Conservation (phyloP, 163 green algal species). For the Volvox carteri region DNA sequence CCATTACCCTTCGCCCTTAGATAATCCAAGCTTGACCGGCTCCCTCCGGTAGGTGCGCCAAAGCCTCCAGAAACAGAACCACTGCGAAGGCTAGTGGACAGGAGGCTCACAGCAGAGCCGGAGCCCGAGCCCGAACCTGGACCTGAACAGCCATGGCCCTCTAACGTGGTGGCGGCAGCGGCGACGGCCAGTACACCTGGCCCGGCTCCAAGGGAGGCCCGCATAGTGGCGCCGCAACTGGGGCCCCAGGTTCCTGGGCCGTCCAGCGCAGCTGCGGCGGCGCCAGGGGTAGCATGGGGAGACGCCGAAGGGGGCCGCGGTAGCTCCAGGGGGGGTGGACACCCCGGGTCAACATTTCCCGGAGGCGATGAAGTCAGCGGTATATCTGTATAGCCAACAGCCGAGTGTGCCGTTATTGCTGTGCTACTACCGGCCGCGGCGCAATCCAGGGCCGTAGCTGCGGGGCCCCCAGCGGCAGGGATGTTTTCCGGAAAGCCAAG, state of each 20-base stretch:
- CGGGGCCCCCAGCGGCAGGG: not conserved
- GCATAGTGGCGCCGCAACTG: not conserved
- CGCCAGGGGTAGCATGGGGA: too few relatives aligned
- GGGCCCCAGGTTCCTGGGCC: not conserved
- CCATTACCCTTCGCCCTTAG: not conserved
- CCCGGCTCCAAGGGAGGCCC: not conserved
- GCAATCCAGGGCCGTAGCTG: too few relatives aligned
- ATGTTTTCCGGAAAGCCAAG: slow-evolving; percentile 48
- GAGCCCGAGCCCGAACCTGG: slow-evolving; percentile 5
- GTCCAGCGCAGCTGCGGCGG: too few relatives aligned
- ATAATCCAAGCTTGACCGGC: not conserved
- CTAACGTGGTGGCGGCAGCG: too few relatives aligned
- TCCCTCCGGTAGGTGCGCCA: not conserved
- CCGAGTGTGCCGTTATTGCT: too few relatives aligned
- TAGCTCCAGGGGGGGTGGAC: not conserved
- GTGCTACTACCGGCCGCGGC: not conserved
- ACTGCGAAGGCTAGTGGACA: slow-evolving; percentile 36
- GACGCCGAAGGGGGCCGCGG: too few relatives aligned
- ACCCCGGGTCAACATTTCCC: not conserved
- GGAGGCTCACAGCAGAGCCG: slow-evolving; percentile 7
- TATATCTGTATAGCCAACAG: too few relatives aligned
- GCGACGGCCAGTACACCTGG: not conserved
- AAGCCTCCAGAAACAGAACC: not conserved
- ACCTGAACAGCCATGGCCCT: not conserved
- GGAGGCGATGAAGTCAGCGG: not conserved